Conservation (phyloP, 179 eudicot species). For the Heliamphora pulchella region DNA sequence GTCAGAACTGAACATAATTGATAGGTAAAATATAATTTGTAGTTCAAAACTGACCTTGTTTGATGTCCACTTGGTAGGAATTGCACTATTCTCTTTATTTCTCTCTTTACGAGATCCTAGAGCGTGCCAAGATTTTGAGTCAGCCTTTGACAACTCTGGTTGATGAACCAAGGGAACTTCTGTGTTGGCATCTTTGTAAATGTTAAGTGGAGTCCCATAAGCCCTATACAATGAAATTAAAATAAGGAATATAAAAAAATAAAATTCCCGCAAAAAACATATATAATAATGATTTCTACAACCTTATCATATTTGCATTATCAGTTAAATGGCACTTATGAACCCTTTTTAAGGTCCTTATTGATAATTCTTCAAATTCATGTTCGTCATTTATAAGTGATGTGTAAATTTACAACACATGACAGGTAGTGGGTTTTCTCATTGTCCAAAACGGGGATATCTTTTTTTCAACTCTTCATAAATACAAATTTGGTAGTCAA, state of each 20-base stretch:
- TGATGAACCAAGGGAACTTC: conserved; percentile 29
- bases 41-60: conserved; percentile 42
- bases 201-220: conserved; percentile 41
- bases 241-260: background rate
- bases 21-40: background rate
- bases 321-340: background rate
- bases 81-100: conserved; percentile 79
- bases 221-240: conserved; percentile 33
- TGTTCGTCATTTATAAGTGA: background rate
- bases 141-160: conserved; percentile 35
- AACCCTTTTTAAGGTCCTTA: too few relatives aligned
- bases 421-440: background rate
- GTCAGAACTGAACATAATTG: background rate
- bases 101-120: conserved; percentile 82
- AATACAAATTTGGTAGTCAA: background rate
- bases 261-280: background rate
- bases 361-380: too few relatives aligned
- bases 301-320: background rate
- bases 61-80: conserved; percentile 85
- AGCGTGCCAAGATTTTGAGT: conserved; percentile 53
- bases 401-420: background rate
- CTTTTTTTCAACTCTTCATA: background rate
- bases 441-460: background rate
- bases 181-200: conserved; percentile 46
- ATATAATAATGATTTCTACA: background rate